Evolutionary conservation across 129 eudicot genomes (phyloP).

Genomic region (Flaveria bidentis): DNA sequence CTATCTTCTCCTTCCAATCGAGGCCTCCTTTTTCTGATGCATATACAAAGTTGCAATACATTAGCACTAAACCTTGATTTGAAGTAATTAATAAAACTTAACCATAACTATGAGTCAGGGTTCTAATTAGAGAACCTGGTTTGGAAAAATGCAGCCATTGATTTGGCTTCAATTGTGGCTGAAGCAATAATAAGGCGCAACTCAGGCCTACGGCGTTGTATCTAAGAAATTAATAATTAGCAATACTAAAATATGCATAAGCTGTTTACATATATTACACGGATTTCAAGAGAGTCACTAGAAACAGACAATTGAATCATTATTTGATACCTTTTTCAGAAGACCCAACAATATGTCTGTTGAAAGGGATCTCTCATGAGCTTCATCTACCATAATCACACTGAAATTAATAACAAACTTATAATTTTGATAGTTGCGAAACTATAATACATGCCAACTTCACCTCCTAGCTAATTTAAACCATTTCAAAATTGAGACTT

Average conservation of each 20-base stretch:
- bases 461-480: neutral
- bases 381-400: slow-evolving; percentile 99
- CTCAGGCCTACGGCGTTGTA: slow-evolving; percentile 89
- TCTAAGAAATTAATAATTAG: slow-evolving; percentile 45
- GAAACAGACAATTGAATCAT: neutral
- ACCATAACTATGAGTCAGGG: slow-evolving; percentile 3
- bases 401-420: slow-evolving; percentile 35
- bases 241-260: slow-evolving; percentile 6
- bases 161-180: slow-evolving; percentile 93
- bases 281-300: neutral
- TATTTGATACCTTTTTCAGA: slow-evolving; percentile 68
- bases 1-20: slow-evolving; percentile 49
- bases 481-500: neutral
- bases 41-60: slow-evolving; percentile 5
- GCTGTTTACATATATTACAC: neutral
- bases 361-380: slow-evolving; percentile 93
- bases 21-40: slow-evolving; percentile 57
- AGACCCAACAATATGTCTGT: slow-evolving; percentile 92
- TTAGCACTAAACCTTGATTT: neutral
- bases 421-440: neutral
- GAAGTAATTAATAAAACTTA: neutral
- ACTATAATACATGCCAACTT: neutral
- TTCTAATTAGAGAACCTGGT: slow-evolving; percentile 52
- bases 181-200: slow-evolving; percentile 89
- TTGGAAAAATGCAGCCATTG: slow-evolving; percentile 76